Evolutionary conservation across 495 filamentous ascomycete species (phyloP).

Genomic region (Podospora comata): DNA sequence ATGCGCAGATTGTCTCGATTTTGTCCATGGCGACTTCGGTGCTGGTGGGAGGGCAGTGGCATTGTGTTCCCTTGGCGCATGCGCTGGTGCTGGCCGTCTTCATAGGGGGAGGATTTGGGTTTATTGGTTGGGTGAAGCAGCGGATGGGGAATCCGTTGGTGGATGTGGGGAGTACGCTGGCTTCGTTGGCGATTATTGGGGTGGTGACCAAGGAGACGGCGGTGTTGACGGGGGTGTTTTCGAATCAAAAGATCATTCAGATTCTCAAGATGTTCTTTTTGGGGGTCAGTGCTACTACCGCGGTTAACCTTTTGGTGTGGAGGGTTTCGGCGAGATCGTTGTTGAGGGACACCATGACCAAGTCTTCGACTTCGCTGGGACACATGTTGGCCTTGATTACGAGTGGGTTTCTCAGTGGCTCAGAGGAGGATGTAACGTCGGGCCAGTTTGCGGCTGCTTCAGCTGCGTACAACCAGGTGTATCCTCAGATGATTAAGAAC

Average conservation of each 20-base stretch:
- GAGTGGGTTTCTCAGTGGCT: slow-evolving; percentile 78
- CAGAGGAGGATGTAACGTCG: slow-evolving; percentile 69
- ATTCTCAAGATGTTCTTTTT: slow-evolving; percentile 88
- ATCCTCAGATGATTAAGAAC: slow-evolving; percentile 71
- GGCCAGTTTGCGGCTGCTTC: slow-evolving; percentile 62
- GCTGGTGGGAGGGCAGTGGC: slow-evolving; percentile 63
- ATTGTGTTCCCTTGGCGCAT: slow-evolving; percentile 70
- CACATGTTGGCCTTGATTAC: slow-evolving; percentile 82
- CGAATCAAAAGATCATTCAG: slow-evolving; percentile 77
- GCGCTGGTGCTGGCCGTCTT: slow-evolving; percentile 80
- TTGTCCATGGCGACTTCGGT: slow-evolving; percentile 83
- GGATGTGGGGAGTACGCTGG: slow-evolving; percentile 84
- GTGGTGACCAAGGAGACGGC: slow-evolving; percentile 89
- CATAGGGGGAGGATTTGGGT: slow-evolving; percentile 82
- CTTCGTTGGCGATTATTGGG: slow-evolving; percentile 88
- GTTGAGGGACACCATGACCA: slow-evolving; percentile 71
- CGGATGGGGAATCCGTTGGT: slow-evolving; percentile 79
- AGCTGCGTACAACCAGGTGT: slow-evolving; percentile 64
- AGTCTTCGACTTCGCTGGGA: slow-evolving; percentile 70
- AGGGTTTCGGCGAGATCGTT: slow-evolving; percentile 76
- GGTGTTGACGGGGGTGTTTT: slow-evolving; percentile 75
- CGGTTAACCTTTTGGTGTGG: slow-evolving; percentile 75
- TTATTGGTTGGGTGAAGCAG: slow-evolving; percentile 93
- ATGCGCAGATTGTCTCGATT: slow-evolving; percentile 76
- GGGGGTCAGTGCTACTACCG: slow-evolving; percentile 72